phyloP scores from a whole-genome alignment of 169 alveolate species.

The Plasmodium malariae region DNA sequence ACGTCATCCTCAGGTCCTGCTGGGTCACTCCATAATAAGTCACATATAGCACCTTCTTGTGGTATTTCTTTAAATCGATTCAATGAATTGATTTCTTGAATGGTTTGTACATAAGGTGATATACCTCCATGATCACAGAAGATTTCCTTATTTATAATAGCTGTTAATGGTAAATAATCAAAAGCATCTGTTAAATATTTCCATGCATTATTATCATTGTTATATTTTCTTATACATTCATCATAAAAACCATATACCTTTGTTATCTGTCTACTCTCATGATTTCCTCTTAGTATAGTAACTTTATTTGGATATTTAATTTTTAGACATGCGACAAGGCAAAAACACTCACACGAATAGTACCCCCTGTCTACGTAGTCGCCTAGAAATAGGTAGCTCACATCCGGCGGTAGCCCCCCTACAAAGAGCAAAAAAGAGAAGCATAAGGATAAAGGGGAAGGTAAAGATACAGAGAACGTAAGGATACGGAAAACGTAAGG shows the following conservation, averaged over 20 bases:
- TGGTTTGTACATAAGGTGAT: slow-evolving; percentile 94
- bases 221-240: slow-evolving; percentile 97
- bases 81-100: slow-evolving; percentile 94
- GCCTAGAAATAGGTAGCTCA: slow-evolving; percentile 97
- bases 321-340: slow-evolving; percentile 93
- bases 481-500: too few relatives aligned
- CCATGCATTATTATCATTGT: slow-evolving; percentile 95
- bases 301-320: slow-evolving; percentile 92
- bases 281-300: slow-evolving; percentile 96
- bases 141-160: slow-evolving; percentile 94
- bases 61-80: slow-evolving; percentile 94
- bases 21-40: slow-evolving; percentile 99
- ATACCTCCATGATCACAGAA: slow-evolving; percentile 99
- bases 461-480: too few relatives aligned
- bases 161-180: slow-evolving; percentile 96
- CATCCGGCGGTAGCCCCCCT: slow-evolving; percentile 93
- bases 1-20: slow-evolving; percentile 91
- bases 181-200: slow-evolving; percentile 96
- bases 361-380: slow-evolving; percentile 99
- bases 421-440: slow-evolving; percentile 36
- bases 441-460: neutral
- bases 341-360: slow-evolving; percentile 95
- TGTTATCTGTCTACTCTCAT: slow-evolving; percentile 96
- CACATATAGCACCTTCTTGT: slow-evolving; percentile 99
- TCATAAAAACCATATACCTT: slow-evolving; percentile 98